phyloP scores from a whole-genome alignment of 768 basidiomycete genomes.

The Daedalea quercina region DNA sequence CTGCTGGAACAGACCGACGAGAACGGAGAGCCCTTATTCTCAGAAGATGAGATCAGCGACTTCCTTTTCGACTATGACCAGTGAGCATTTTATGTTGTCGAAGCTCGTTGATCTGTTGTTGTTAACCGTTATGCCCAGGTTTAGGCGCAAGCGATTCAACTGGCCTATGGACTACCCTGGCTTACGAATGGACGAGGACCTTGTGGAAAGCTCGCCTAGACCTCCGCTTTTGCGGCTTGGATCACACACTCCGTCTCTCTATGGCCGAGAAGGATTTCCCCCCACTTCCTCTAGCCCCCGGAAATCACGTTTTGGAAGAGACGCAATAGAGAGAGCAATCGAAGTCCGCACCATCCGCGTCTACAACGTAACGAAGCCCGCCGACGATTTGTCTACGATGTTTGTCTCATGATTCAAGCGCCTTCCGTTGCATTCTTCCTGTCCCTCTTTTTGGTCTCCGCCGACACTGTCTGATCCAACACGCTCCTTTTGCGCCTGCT shows the following conservation, averaged over 20 bases:
- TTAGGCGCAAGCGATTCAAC: constrained; percentile 60
- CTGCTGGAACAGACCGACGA: constrained; percentile 28
- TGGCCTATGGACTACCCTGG: constrained; percentile 46
- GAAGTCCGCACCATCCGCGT: constrained; percentile 18
- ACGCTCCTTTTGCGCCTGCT: neutral
- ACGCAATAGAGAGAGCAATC: neutral
- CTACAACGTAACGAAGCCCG: constrained; percentile 8
- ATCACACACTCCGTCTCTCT: neutral
- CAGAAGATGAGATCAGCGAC: constrained; percentile 27
- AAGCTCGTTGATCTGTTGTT: constrained; percentile 1
- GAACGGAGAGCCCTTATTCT: constrained; percentile 14
- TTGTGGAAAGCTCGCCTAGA: constrained; percentile 1
- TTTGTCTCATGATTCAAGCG: neutral
- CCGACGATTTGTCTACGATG: neutral
- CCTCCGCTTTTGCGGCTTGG: neutral
- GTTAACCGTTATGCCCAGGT: constrained; percentile 36
- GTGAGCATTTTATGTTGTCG: constrained; percentile 27
- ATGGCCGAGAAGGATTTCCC: neutral
- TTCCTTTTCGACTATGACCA: constrained; percentile 52
- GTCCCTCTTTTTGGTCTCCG: neutral
- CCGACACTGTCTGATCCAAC: neutral
- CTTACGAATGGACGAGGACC: constrained; percentile 10
- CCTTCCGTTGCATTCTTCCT: neutral
- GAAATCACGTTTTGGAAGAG: neutral
- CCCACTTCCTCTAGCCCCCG: neutral